These are phyloP conservation scores for Trifolium pratense DNA, from an alignment of 306 rosid species.

Conservation along the genomic window DNA sequence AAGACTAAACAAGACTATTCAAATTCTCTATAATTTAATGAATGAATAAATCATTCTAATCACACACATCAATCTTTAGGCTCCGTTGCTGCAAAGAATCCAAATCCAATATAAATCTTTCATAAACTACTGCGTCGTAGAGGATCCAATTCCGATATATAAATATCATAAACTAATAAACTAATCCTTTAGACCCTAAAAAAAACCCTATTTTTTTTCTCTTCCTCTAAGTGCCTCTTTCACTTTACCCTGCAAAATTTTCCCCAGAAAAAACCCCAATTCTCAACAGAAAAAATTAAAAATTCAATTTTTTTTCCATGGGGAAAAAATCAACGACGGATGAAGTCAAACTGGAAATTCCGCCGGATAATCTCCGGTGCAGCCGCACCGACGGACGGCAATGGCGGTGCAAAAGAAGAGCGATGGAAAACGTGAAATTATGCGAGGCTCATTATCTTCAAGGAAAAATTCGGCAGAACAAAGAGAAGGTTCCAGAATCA, in stretches of 20 bases:
- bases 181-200: conserved; percentile 25
- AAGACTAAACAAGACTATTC: conserved; percentile 53
- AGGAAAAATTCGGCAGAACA: conserved; percentile 80
- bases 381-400: conserved; percentile 86
- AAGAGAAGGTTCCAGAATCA: conserved; percentile 84
- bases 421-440: conserved; percentile 76
- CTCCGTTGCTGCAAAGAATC: neutral
- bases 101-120: neutral
- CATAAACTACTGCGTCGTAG: neutral
- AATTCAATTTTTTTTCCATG: conserved; percentile 20
- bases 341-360: conserved; percentile 54
- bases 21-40: conserved; percentile 38
- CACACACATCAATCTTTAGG: neutral
- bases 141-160: neutral
- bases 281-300: neutral
- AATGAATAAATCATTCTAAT: conserved; percentile 32
- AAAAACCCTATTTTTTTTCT: conserved; percentile 2
- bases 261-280: conserved; percentile 45
- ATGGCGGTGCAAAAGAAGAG: conserved; percentile 95
- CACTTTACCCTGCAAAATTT: conserved; percentile 36
- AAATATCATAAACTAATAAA: conserved; percentile 2
- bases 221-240: neutral
- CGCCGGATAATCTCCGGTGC: conserved; percentile 85
- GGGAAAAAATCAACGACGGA: conserved; percentile 14
- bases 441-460: conserved; percentile 93